Conservation (phyloP, 192 early-diverging fungal species). For the Endogone sp. region DNA sequence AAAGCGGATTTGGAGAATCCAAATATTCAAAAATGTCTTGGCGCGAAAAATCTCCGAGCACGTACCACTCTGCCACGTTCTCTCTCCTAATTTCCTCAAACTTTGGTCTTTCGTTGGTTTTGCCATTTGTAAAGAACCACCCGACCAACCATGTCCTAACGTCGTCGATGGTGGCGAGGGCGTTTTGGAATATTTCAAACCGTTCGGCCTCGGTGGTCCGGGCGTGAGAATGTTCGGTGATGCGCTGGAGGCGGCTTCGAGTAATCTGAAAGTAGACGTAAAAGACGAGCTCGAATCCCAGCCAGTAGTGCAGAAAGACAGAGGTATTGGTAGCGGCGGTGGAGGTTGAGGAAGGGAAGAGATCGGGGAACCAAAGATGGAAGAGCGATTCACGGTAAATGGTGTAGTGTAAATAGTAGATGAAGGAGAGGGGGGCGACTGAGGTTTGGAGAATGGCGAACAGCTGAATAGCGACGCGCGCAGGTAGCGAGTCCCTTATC, state of each 20-base stretch:
- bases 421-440: constrained; percentile 19
- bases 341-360: background rate
- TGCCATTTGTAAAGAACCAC: constrained; percentile 28
- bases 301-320: constrained; percentile 15
- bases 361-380: background rate
- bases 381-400: background rate
- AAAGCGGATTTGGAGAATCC: background rate
- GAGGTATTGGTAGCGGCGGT: background rate
- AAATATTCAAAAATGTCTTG: constrained; percentile 1
- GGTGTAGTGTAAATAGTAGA: constrained; percentile 22
- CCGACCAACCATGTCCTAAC: constrained; percentile 21
- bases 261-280: constrained; percentile 22
- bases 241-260: constrained; percentile 17
- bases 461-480: constrained; percentile 13
- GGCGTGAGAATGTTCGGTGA: background rate
- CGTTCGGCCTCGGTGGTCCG: constrained; percentile 13
- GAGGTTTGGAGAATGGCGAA: constrained; percentile 11
- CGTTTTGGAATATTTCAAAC: constrained; percentile 12
- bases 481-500: constrained; percentile 15
- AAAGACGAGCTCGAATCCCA: constrained; percentile 22
- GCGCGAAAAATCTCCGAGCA: background rate
- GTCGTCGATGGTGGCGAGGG: constrained; percentile 21
- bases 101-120: constrained; percentile 9
- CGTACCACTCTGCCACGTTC: constrained; percentile 29
- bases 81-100: constrained; percentile 24